phyloP scores from a whole-genome alignment of 306 rosid genomes.

The Cyamopsis tetragonoloba region DNA sequence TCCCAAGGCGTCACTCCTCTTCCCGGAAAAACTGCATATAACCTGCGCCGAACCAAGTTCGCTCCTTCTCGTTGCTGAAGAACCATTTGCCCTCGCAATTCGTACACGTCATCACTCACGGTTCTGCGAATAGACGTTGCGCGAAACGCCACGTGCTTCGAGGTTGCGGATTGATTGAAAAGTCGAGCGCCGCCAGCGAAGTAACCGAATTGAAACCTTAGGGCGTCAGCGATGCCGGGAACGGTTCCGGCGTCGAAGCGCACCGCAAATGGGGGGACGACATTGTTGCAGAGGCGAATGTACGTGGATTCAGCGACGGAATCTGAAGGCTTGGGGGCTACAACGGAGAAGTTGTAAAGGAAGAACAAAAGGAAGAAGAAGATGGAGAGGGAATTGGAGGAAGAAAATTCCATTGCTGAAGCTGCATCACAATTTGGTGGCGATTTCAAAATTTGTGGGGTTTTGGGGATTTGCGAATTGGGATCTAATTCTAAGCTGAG shows the following conservation, averaged over 20 bases:
- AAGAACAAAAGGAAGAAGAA: slow-evolving; percentile 27
- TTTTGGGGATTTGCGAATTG: neutral
- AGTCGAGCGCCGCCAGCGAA: slow-evolving; percentile 61
- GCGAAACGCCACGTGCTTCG: slow-evolving; percentile 26
- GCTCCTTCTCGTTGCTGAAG: slow-evolving; percentile 23
- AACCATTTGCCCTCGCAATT: slow-evolving; percentile 35
- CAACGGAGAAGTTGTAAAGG: slow-evolving; percentile 9
- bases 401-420: slow-evolving; percentile 35
- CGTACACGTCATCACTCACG: slow-evolving; percentile 24
- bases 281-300: slow-evolving; percentile 42
- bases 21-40: slow-evolving; percentile 38
- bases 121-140: slow-evolving; percentile 24
- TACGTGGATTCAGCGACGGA: slow-evolving; percentile 27
- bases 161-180: slow-evolving; percentile 31
- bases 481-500: neutral
- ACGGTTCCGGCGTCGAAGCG: neutral
- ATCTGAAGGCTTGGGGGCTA: neutral
- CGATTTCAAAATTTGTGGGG: slow-evolving; percentile 6
- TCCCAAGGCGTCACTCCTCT: slow-evolving; percentile 25
- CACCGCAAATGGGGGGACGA: slow-evolving; percentile 39
- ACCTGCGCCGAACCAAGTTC: slow-evolving; percentile 6
- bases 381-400: neutral
- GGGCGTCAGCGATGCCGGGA: slow-evolving; percentile 18
- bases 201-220: slow-evolving; percentile 39
- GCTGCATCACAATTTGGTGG: slow-evolving; percentile 18